phyloP scores from a whole-genome alignment of 257 asterid species.

The Nicotiana attenuata region DNA sequence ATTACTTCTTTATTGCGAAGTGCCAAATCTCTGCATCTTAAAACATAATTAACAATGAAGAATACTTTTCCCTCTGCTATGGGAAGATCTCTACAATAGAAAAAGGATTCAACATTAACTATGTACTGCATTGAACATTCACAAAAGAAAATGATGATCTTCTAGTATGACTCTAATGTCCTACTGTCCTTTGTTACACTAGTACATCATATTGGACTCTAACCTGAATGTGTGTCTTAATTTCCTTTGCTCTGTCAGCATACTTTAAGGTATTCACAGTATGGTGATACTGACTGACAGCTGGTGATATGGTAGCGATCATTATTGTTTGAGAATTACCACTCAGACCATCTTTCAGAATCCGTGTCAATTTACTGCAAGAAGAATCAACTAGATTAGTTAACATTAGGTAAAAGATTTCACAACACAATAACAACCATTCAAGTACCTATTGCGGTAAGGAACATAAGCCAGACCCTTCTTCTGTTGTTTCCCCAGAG shows the following conservation, averaged over 20 bases:
- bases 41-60: background rate
- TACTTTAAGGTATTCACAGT: slow-evolving; percentile 89
- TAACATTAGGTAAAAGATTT: slow-evolving; percentile 18
- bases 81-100: background rate
- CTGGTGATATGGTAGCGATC: slow-evolving; percentile 92
- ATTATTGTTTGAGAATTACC: slow-evolving; percentile 96
- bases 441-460: slow-evolving; percentile 75
- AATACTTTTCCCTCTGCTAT: background rate
- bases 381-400: slow-evolving; percentile 17
- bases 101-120: background rate
- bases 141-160: background rate
- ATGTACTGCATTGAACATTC: background rate
- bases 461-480: slow-evolving; percentile 98
- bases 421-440: slow-evolving; percentile 8
- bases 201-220: slow-evolving; percentile 10
- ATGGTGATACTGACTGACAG: slow-evolving; percentile 87
- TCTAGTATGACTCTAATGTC: background rate
- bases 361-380: slow-evolving; percentile 91
- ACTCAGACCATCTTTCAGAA: slow-evolving; percentile 94
- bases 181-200: background rate
- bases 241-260: slow-evolving; percentile 95
- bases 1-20: background rate
- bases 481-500: slow-evolving; percentile 92
- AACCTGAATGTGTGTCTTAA: slow-evolving; percentile 94
- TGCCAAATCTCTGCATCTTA: background rate